A percentile compares a stretch with the other conserved stretches of the same genome.
Evolutionary conservation across 2,329 filamentous ascomycete species (phyloP).

Genomic region (Talaromyces sp.): DNA sequence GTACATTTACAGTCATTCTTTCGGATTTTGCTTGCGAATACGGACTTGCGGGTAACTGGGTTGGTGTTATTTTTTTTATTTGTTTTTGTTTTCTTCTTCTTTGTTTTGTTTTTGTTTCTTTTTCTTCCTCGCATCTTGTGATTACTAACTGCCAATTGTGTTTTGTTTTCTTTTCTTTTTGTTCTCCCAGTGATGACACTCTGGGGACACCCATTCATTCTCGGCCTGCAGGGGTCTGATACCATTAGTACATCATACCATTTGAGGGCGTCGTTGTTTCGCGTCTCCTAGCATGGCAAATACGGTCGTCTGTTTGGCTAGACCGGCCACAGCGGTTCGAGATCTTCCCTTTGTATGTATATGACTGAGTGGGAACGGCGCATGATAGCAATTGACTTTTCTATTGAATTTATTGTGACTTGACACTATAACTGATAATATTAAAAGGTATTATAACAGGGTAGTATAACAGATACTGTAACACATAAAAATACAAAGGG

Average conservation of each 20-base stretch:
- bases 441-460: too few relatives aligned
- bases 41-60: constrained; percentile 3
- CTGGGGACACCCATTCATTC: neutral
- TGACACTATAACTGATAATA: too few relatives aligned
- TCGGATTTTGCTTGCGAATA: constrained; percentile 10
- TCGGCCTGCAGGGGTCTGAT: neutral
- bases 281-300: neutral
- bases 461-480: neutral
- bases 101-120: constrained; percentile 13
- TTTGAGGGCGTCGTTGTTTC: neutral
- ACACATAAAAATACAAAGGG: too few relatives aligned
- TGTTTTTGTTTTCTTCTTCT: constrained; percentile 12
- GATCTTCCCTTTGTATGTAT: constrained; percentile 1
- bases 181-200: neutral
- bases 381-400: neutral
- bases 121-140: constrained; percentile 19
- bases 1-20: constrained; percentile 2
- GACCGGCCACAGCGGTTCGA: neutral
- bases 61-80: constrained; percentile 13
- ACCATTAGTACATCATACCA: neutral
- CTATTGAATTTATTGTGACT: neutral
- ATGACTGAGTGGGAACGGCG: neutral
- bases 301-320: neutral
- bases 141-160: constrained; percentile 12
- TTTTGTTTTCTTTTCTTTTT: neutral